Conservation (phyloP, 2,329 filamentous ascomycete genomes). For the Talaromyces sp. region DNA sequence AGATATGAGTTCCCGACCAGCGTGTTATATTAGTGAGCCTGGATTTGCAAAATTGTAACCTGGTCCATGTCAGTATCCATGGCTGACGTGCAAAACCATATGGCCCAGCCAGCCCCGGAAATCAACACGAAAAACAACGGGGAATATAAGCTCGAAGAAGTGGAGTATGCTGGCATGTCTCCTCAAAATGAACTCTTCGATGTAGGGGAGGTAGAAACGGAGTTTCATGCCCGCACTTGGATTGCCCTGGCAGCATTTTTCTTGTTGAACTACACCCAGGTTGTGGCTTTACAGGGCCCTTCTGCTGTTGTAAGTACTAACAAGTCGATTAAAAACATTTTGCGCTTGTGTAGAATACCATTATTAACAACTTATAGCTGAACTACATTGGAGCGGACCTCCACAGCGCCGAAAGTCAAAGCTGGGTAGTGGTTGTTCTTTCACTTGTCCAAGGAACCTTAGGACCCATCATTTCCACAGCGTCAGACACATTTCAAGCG, state of each 20-base stretch:
- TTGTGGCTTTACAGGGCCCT: constrained; percentile 1
- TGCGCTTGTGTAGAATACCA: too few relatives aligned
- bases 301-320: not conserved
- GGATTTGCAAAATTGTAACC: not conserved
- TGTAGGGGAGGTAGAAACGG: not conserved
- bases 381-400: not conserved
- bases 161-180: not conserved
- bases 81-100: not conserved
- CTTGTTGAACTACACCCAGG: not conserved
- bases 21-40: too few relatives aligned
- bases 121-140: not conserved
- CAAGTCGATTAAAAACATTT: too few relatives aligned
- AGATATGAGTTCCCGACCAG: too few relatives aligned
- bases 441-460: constrained; percentile 1
- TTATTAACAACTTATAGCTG: not conserved
- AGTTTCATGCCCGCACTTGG: not conserved
- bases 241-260: not conserved
- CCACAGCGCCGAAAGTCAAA: not conserved
- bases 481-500: constrained; percentile 5
- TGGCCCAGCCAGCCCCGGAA: not conserved
- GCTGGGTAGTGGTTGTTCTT: not conserved
- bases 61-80: too few relatives aligned
- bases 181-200: not conserved
- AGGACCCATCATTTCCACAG: not conserved
- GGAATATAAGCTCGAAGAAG: not conserved